Evolutionary conservation across 1,284 basidiomycete genomes (phyloP).

Genomic region (Pseudozyma sp.): DNA sequence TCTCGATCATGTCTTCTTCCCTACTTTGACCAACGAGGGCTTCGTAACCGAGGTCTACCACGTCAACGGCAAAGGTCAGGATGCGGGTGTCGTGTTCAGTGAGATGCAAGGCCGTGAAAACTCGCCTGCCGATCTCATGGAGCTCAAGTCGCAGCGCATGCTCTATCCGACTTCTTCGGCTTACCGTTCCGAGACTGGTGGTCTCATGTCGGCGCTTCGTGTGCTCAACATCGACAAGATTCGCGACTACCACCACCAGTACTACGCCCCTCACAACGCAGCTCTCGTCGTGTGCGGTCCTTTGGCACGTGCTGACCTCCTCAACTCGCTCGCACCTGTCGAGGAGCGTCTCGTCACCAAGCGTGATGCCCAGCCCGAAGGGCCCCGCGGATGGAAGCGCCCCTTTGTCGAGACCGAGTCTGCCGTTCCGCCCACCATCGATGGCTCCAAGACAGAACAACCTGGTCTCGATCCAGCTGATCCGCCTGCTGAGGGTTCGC

Average conservation of each 20-base stretch:
- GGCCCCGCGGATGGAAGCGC: conserved; percentile 86
- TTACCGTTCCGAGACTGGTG: conserved; percentile 96
- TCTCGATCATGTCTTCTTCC: conserved; percentile 96
- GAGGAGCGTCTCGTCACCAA: conserved; percentile 60
- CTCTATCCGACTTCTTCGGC: conserved; percentile 85
- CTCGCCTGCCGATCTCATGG: conserved; percentile 88
- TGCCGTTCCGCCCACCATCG: conserved; percentile 73
- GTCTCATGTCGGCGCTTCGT: conserved; percentile 90
- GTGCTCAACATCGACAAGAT: conserved; percentile 88
- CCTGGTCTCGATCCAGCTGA: conserved; percentile 60
- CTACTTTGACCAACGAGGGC: conserved; percentile 89
- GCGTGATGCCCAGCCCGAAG: conserved; percentile 73
- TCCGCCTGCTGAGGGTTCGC: conserved; percentile 37
- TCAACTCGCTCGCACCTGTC: conserved; percentile 75
- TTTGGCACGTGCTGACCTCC: conserved; percentile 73
- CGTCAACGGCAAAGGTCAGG: conserved; percentile 87
- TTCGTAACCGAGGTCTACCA: conserved; percentile 87
- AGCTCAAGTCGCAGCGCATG: conserved; percentile 74
- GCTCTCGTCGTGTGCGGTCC: conserved; percentile 84
- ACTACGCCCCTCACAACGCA: conserved; percentile 95
- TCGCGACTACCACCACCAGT: conserved; percentile 84
- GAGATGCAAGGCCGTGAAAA: conserved; percentile 97
- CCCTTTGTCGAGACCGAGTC: conserved; percentile 92
- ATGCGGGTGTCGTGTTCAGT: conserved; percentile 89
- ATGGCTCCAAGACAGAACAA: conserved; percentile 47